Conservation (phyloP, 2,329 filamentous ascomycete species). For the Dothideomycetes sp. region DNA sequence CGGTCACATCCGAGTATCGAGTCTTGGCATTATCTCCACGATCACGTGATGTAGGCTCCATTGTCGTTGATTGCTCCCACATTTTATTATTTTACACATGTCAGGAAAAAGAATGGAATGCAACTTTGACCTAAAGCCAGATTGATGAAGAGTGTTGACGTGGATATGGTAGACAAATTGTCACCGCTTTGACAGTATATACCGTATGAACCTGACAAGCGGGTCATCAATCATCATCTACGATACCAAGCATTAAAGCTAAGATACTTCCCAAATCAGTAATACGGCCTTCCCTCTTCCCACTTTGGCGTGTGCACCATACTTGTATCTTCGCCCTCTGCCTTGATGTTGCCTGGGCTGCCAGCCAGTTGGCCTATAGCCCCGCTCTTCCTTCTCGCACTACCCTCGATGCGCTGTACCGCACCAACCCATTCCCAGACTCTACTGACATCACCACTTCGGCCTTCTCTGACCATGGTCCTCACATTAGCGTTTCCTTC, state of each 20-base stretch:
- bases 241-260: too few species aligned
- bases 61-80: too few species aligned
- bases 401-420: slow-evolving; percentile 24
- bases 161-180: too few species aligned
- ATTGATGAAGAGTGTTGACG: too few species aligned
- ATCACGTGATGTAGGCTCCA: neutral
- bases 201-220: too few species aligned
- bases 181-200: too few species aligned
- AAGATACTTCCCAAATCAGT: too few species aligned
- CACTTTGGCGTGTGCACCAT: slow-evolving; percentile 28
- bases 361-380: slow-evolving; percentile 12
- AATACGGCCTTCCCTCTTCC: slow-evolving; percentile 37
- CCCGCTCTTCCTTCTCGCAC: slow-evolving; percentile 16
- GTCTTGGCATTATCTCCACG: neutral
- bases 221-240: too few species aligned
- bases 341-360: neutral
- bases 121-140: too few species aligned
- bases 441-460: slow-evolving; percentile 43
- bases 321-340: slow-evolving; percentile 16
- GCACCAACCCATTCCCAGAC: slow-evolving; percentile 62
- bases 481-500: slow-evolving; percentile 91
- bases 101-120: too few species aligned
- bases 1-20: neutral
- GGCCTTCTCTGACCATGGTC: slow-evolving; percentile 56
- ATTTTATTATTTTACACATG: too few species aligned